phyloP scores from a whole-genome alignment of 352 stramenopile genomes.

The Nothophytophthora sp. region DNA sequence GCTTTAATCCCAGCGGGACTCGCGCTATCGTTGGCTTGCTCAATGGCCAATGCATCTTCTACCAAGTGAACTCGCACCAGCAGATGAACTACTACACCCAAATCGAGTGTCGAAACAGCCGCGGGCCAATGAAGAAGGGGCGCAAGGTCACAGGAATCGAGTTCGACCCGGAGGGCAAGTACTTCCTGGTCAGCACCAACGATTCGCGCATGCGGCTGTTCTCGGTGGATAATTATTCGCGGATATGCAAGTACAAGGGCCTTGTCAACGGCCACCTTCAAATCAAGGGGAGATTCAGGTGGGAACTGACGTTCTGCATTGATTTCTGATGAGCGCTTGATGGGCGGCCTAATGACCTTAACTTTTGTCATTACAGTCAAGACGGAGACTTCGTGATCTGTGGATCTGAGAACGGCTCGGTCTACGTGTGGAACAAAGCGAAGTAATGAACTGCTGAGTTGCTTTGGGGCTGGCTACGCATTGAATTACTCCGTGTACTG shows the following conservation, averaged over 20 bases:
- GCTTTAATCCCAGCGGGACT: slow-evolving; percentile 87
- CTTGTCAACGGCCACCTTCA: slow-evolving; percentile 86
- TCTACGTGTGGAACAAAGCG: slow-evolving; percentile 89
- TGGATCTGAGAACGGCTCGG: slow-evolving; percentile 81
- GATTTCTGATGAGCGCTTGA: neutral
- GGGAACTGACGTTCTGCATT: neutral
- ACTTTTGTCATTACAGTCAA: too few species aligned
- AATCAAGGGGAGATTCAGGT: slow-evolving; percentile 87
- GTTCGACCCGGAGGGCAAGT: slow-evolving; percentile 88
- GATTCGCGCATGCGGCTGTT: slow-evolving; percentile 91
- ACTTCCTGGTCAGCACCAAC: slow-evolving; percentile 92
- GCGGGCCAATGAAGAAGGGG: slow-evolving; percentile 85
- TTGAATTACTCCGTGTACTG: too few species aligned
- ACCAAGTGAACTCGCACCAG: slow-evolving; percentile 88
- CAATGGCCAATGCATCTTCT: slow-evolving; percentile 90
- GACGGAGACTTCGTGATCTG: slow-evolving; percentile 87
- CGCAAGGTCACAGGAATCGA: slow-evolving; percentile 91
- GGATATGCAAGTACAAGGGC: slow-evolving; percentile 93
- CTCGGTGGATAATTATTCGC: slow-evolving; percentile 89
- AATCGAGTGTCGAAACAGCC: slow-evolving; percentile 90
- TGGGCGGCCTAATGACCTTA: too few species aligned
- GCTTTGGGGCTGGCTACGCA: too few species aligned
- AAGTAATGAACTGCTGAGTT: too few species aligned
- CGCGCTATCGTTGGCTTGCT: slow-evolving; percentile 81
- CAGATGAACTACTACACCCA: slow-evolving; percentile 94